Base-by-base conservation (phyloP, 805 yeast species). In the Yarrowia osloensis region DNA sequence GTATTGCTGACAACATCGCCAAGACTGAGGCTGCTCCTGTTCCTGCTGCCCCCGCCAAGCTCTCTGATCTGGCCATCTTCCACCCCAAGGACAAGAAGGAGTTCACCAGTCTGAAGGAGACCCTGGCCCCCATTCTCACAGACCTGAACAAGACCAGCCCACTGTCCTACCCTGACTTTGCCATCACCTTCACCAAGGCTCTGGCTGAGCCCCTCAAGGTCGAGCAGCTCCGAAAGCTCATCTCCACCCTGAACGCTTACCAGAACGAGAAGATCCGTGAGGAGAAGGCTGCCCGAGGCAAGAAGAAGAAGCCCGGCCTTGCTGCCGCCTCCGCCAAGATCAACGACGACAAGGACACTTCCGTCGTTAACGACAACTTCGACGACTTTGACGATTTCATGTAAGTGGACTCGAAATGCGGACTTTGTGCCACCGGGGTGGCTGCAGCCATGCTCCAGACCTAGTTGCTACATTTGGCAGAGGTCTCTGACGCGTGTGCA, bases 261-360 rank as follows among this genome's bases (percentile, higher is more conserved):
- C 81, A 89, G 70, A 92, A 89, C 74, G 96, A 92, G 67, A 94
- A 94, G 80, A 91, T 88, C 77, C 88, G 88, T 76, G 89, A 88
- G 67, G 98, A 94, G 80, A 90, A 98, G 82, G 90, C 86, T 74
- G 91, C 90, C 28, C 87, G 97, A 77, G 97, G 97, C 76, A 96
- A 97, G 79, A 92, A 93, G 85, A 89, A 89, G 86, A 94, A 93
- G 86, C 97, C 91, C 68, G 89, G 89, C 78, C 88, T 90, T 67
- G 84, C 86, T 67, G 85, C 82, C 71, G 88, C 91, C 49, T 87
- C 87, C 69, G 82, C 86, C 40, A 87, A 86, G 81, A 84, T 86
- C 77, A 88, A 86, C 73, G 84, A 80, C 62, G 75, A 77, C 42
- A 85, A 81, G 70, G 90, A 84, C 69, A 79, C 84, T 72, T 84